Conservation (phyloP, 306 rosid species). For the Gleditsia sinensis region DNA sequence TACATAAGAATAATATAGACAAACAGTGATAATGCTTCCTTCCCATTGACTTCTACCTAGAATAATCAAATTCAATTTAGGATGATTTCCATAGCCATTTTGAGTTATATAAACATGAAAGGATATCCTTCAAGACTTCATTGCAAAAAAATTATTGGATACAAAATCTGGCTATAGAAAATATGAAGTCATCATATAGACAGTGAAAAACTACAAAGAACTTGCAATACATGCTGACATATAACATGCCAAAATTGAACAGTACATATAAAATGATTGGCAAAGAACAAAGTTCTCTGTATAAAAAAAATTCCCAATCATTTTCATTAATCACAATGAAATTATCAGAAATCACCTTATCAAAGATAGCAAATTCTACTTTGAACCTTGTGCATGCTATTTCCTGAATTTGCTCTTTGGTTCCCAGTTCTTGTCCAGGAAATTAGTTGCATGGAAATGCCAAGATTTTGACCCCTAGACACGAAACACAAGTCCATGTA, state of each 20-base stretch:
- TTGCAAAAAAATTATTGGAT: background rate
- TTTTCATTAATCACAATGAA: background rate
- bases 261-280: background rate
- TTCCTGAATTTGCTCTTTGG: slow-evolving; percentile 72
- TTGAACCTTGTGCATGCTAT: slow-evolving; percentile 76
- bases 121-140: background rate
- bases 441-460: slow-evolving; percentile 96
- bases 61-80: slow-evolving; percentile 13
- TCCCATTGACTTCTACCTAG: no score
- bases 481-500: slow-evolving; percentile 1
- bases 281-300: background rate
- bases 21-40: slow-evolving; percentile 66
- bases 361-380: slow-evolving; percentile 81
- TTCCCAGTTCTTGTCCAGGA: slow-evolving; percentile 81
- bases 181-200: background rate
- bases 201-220: background rate
- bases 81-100: background rate
- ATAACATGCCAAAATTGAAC: background rate
- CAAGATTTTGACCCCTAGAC: no score
- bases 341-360: no score
- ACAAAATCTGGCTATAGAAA: background rate
- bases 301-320: background rate
- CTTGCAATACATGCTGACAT: background rate
- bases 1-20: no score
- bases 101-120: background rate